Base-by-base conservation (phyloP, 148 eudicot genomes). In the Camellia sinensis region DNA sequence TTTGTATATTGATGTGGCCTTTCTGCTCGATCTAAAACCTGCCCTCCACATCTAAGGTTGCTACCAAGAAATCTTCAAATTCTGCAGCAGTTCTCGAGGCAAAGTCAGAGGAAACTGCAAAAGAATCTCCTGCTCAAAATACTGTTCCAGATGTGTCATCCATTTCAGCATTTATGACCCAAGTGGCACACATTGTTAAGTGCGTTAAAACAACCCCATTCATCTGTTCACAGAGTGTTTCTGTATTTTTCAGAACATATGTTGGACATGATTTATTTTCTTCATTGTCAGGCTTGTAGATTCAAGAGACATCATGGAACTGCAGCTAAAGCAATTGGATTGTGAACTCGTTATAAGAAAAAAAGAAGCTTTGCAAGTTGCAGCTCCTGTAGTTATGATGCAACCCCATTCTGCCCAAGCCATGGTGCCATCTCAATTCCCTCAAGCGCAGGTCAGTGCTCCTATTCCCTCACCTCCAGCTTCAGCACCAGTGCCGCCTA, bases 231-330 rank as follows among this genome's bases (percentile, higher is more conserved):
- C 13, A 4, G 29, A 18, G 37, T 67, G 37, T 50, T 81, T 68
- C 14, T 81, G 19, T 46, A 61, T 21, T 56, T 6, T 45, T 50
- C 72, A 41, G 73, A 69, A 18, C 17, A 69, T 44, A n/a, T 44
- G n/a, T 68, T 17, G 44, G 17, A 21, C 29, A 12, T 7, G 12
- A 48, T 53, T 18, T 73, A 37, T 21, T 69, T 67, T 54, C 64
- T 3, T 67, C 37, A 41, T 40, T 53, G 48, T 46, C 80, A 89
- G 91, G 84, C 87, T 89, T 68, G 91, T 89, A 22, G 91, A 89
- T 86, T 89, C 91, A n/a, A 83, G 82, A 77, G 91, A 89, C 66
- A 89, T 89, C 52, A 81, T 85, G 89, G 91, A 89, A 83, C 80
- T 89, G 78, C 80, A 89, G 83, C 88, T 89, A 60, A 89, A 89